phyloP scores from a whole-genome alignment of 1,284 basidiomycete genomes.

The Apiotrichum siamense region DNA sequence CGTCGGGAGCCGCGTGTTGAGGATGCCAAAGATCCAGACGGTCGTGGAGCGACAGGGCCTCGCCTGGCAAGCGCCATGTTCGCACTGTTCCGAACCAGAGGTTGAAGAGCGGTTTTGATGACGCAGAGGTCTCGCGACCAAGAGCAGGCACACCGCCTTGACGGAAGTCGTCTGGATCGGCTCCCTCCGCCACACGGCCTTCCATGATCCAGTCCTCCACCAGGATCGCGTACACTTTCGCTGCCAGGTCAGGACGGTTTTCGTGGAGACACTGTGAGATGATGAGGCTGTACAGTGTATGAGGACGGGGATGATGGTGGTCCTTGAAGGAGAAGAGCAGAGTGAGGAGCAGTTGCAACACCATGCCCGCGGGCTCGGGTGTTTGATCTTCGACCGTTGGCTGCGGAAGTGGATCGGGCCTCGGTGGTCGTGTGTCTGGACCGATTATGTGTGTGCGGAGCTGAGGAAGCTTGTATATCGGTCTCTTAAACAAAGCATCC shows the following conservation, averaged over 20 bases:
- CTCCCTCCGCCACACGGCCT: conserved; percentile 42
- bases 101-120: conserved; percentile 13
- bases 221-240: conserved; percentile 41
- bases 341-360: conserved; percentile 4
- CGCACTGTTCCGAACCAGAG: conserved; percentile 44
- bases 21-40: conserved; percentile 47
- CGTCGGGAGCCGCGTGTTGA: conserved; percentile 29
- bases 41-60: conserved; percentile 42
- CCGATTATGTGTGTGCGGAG: too few relatives aligned
- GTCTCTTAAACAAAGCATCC: not conserved
- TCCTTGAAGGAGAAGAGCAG: conserved; percentile 28
- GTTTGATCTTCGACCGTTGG: too few relatives aligned
- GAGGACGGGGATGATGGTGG: conserved; percentile 28
- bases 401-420: not conserved
- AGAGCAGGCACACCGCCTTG: conserved; percentile 15
- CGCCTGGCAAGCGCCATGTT: conserved; percentile 44
- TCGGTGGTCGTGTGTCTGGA: too few relatives aligned
- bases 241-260: conserved; percentile 34
- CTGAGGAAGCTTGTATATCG: not conserved
- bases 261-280: conserved; percentile 28
- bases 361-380: too few relatives aligned
- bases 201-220: conserved; percentile 49
- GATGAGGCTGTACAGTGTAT: conserved; percentile 27
- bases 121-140: not conserved
- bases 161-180: conserved; percentile 35